A percentile compares a stretch with the other conserved stretches of the same genome.
These are phyloP conservation scores for Emydomyces testavorans DNA, from an alignment of 2,329 filamentous ascomycete species.

Conservation along the genomic window DNA sequence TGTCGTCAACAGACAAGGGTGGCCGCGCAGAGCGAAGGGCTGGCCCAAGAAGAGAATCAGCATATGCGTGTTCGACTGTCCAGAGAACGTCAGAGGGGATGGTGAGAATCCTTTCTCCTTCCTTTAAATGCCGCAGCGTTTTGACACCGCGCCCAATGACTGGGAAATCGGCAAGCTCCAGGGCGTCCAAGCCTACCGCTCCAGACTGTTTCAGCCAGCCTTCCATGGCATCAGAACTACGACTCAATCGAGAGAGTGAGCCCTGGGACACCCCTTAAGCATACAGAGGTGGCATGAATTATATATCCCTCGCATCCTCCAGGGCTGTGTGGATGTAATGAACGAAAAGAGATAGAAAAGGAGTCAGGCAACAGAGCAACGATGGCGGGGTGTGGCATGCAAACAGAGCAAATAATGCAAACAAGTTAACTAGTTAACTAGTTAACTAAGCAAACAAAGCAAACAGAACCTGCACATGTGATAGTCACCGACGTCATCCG, in stretches of 20 bases:
- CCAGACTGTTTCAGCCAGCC: constrained; percentile 26
- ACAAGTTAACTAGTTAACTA: background rate
- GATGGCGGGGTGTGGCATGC: constrained; percentile 2
- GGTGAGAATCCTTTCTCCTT: constrained; percentile 28
- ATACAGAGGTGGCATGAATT: too few species aligned
- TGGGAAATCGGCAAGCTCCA: constrained; percentile 27
- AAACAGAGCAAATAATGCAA: constrained; percentile 23
- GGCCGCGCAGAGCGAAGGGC: constrained; percentile 24
- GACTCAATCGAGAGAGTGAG: too few species aligned
- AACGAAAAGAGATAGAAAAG: too few species aligned
- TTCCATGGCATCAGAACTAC: constrained; percentile 27
- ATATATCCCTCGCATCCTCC: too few species aligned
- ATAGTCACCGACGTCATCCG: constrained; percentile 25
- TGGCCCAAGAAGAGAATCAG: constrained; percentile 25
- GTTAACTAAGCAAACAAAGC: background rate
- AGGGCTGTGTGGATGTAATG: too few species aligned
- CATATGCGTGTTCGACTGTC: constrained; percentile 26
- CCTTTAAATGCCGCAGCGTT: constrained; percentile 24
- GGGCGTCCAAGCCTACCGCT: constrained; percentile 23
- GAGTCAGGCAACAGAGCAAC: background rate
- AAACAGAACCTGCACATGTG: background rate
- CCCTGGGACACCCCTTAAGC: too few species aligned
- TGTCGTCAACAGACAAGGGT: constrained; percentile 27
- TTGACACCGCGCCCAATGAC: constrained; percentile 25
- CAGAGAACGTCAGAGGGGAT: constrained; percentile 25